Evolutionary conservation across 306 rosid species (phyloP).

Genomic region (Quercus alba): DNA sequence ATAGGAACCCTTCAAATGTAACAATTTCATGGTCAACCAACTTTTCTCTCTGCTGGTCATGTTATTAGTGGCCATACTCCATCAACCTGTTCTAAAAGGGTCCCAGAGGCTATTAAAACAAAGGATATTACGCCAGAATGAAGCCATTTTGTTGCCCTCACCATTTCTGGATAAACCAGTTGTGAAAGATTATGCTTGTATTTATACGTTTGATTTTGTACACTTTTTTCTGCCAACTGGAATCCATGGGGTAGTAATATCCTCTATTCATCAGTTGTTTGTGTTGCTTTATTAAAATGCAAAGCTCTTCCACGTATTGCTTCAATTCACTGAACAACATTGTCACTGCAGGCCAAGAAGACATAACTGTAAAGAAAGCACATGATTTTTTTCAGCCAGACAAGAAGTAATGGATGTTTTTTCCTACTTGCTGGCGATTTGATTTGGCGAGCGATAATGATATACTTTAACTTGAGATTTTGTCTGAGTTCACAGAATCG

Average conservation of each 20-base stretch:
- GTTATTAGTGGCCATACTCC: neutral
- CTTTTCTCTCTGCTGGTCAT: neutral
- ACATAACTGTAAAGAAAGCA: slow-evolving; percentile 33
- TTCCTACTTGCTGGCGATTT: slow-evolving; percentile 1
- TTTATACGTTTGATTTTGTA: neutral
- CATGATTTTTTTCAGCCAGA: slow-evolving; percentile 12
- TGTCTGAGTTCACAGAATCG: slow-evolving; percentile 19
- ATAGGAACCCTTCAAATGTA: neutral
- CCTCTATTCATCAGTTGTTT: neutral
- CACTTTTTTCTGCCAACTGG: neutral
- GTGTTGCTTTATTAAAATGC: neutral
- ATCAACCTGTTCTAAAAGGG: neutral
- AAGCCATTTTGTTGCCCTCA: neutral
- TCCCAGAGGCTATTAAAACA: neutral
- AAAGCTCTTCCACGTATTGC: neutral
- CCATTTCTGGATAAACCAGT: neutral
- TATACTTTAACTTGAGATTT: slow-evolving; percentile 6
- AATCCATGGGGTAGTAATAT: neutral
- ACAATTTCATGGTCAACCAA: neutral
- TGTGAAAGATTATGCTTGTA: neutral
- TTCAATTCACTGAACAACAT: slow-evolving; percentile 10
- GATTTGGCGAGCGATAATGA: slow-evolving; percentile 17
- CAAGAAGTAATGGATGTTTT: slow-evolving; percentile 22
- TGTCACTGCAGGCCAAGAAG: slow-evolving; percentile 70
- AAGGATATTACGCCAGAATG: neutral